These are phyloP conservation scores for Phytophthora hybrid DNA, from an alignment of 352 stramenopile genomes.

Conservation along the genomic window DNA sequence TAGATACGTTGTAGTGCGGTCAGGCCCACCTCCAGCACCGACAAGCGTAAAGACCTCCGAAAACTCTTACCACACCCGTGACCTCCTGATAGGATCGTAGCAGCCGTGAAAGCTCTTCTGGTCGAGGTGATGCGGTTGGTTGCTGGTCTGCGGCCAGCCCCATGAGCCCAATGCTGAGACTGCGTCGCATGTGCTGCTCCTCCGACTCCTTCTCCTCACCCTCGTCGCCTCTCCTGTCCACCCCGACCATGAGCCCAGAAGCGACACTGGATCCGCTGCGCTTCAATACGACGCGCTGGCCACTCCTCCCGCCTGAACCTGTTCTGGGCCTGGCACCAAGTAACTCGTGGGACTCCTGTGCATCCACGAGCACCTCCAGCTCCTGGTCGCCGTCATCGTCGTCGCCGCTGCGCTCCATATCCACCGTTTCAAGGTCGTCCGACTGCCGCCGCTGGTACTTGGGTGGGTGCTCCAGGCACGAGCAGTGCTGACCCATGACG, in stretches of 20 bases:
- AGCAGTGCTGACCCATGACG: constrained; percentile 80
- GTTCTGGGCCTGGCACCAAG: constrained; percentile 41
- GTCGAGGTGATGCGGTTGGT: constrained; percentile 28
- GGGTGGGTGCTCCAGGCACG: constrained; percentile 71
- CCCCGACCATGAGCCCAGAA: constrained; percentile 14
- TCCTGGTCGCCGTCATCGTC: constrained; percentile 38
- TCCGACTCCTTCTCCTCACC: constrained; percentile 35
- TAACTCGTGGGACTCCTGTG: constrained; percentile 50
- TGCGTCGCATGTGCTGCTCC: constrained; percentile 34
- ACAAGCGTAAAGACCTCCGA: neutral
- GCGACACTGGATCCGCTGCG: constrained; percentile 15
- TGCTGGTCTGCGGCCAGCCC: constrained; percentile 44
- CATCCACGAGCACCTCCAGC: constrained; percentile 36
- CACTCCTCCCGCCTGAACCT: constrained; percentile 21
- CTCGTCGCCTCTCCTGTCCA: constrained; percentile 18
- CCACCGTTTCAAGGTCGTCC: constrained; percentile 50
- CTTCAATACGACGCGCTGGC: constrained; percentile 25
- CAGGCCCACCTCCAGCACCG: neutral
- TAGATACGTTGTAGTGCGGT: neutral
- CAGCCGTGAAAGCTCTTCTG: constrained; percentile 44
- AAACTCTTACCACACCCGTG: constrained; percentile 57
- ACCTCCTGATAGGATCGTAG: constrained; percentile 75
- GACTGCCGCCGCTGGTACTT: constrained; percentile 69
- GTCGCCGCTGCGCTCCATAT: constrained; percentile 41
- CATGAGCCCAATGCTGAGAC: constrained; percentile 37